Evolutionary conservation across 1,284 basidiomycete genomes (phyloP).

Genomic region (Fistulina hepatica): DNA sequence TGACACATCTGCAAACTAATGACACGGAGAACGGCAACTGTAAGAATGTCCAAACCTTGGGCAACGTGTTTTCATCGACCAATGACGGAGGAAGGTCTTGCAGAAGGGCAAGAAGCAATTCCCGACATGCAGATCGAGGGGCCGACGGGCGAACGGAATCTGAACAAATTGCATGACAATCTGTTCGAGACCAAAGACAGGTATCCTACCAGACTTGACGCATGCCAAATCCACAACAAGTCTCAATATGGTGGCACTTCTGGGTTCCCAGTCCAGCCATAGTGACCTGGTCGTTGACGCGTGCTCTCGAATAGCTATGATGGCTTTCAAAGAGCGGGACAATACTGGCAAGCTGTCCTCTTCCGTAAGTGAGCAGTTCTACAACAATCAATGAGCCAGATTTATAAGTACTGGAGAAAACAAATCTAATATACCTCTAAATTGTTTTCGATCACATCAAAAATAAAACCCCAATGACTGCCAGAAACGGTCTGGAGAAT

Average conservation of each 20-base stretch:
- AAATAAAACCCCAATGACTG: conserved; percentile 86
- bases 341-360: conserved; percentile 49
- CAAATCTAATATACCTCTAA: conserved; percentile 53
- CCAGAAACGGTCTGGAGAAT: conserved; percentile 85
- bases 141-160: conserved; percentile 30
- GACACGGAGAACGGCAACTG: not conserved
- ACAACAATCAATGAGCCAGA: conserved; percentile 5
- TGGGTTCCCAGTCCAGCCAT: conserved; percentile 56
- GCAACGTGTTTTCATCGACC: conserved; percentile 53
- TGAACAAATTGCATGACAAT: no score
- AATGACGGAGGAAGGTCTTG: conserved; percentile 54
- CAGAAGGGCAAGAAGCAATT: conserved; percentile 55
- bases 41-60: conserved; percentile 34
- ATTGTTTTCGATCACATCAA: conserved; percentile 83
- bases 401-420: not conserved
- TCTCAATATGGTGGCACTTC: conserved; percentile 41
- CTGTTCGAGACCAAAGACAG: no score
- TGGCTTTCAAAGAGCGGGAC: conserved; percentile 57
- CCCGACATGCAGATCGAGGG: conserved; percentile 61
- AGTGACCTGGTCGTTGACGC: conserved; percentile 65
- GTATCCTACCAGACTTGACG: conserved; percentile 39
- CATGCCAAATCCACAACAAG: conserved; percentile 51
- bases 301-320: conserved; percentile 64
- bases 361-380: conserved; percentile 59
- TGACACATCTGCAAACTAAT: conserved; percentile 52